Percentiles rank a stretch among this genome's conserved stretches.
phyloP scores from a whole-genome alignment of 768 basidiomycete species.

The Sistotremastrum niveocremeum region DNA sequence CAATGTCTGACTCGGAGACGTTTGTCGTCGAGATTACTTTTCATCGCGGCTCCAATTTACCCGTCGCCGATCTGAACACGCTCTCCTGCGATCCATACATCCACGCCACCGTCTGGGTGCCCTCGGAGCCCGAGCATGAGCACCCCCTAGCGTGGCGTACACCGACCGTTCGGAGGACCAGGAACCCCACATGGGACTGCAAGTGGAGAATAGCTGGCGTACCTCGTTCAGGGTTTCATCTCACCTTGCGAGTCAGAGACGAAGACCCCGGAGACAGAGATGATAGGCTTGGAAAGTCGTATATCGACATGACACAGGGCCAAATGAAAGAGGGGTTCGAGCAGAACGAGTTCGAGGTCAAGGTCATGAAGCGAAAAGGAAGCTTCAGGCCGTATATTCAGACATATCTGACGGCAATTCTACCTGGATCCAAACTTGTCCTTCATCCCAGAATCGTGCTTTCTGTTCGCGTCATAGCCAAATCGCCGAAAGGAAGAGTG shows the following conservation, averaged over 20 bases:
- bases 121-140: background rate
- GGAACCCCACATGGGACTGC: conserved; percentile 13
- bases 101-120: conserved; percentile 7
- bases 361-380: conserved; percentile 20
- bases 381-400: conserved; percentile 13
- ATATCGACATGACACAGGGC: no score
- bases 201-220: conserved; percentile 16
- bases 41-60: conserved; percentile 8
- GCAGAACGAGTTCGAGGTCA: conserved; percentile 17
- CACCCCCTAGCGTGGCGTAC: conserved; percentile 12
- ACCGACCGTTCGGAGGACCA: conserved; percentile 11
- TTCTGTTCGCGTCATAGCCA: conserved; percentile 18
- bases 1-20: no score
- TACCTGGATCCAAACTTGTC: conserved; percentile 14
- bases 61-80: conserved; percentile 12
- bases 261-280: conserved; percentile 15
- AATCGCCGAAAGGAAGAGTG: conserved; percentile 16
- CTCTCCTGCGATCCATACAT: conserved; percentile 17
- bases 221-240: conserved; percentile 12
- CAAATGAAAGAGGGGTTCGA: conserved; percentile 12
- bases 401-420: conserved; percentile 15
- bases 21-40: background rate
- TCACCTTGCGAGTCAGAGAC: conserved; percentile 11
- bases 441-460: conserved; percentile 16
- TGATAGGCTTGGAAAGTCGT: conserved; percentile 13